Base-by-base conservation (phyloP, 108 stramenopile species). In the Aureococcus anophagefferens region DNA sequence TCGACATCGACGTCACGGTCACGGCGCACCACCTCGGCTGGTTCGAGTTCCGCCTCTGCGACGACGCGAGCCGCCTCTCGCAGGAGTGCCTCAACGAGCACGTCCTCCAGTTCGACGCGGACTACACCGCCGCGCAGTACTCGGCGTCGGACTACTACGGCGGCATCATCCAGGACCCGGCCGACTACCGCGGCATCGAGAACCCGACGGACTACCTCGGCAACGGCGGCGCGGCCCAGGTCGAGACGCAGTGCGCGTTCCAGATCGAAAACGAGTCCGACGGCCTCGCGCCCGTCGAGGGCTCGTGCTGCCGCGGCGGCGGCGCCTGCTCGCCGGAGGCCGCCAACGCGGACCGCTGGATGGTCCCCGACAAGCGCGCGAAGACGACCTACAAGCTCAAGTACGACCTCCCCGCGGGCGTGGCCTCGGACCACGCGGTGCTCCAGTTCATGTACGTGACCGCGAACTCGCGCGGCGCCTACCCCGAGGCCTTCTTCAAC, bases 401-500 rank as follows among this genome's bases (percentile, higher is more conserved):
- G 25, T 70, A 33, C 62, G 14, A 63, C 0, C 25, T 70, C 35
- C 70, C 70, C 9, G 59, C 30, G 25, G 70, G 59, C 51, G 17
- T 70, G 5, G 28, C 18, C 34, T 70, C 51, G 32, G 70, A 70
- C 25, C 70, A 51, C 62, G 62, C 51, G 0, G 70, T 70, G 11
- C 21, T 70, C 25, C 70, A 70, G 62, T 70, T 46, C 51, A 29
- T 33, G 5, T 70, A 70, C 70, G 33, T 62, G 33, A 70, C 70
- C 16, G 70, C 51, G 31, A 70, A 70, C 62, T 62, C 51, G 51
- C 32, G 18, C 25, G 70, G 62, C 62, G 28, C 33, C 70, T 70
- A 70, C 32, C 70, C 70, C n/a, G 70, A 70, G 35, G 70, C 29
- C 0, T 70, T 70, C 62, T 70, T 46, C 51, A 70, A 70, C 33